Percentiles rank a stretch among this genome's conserved stretches.
Conservation (phyloP, 495 filamentous ascomycete species). For the Pseudevernia furfuracea region DNA sequence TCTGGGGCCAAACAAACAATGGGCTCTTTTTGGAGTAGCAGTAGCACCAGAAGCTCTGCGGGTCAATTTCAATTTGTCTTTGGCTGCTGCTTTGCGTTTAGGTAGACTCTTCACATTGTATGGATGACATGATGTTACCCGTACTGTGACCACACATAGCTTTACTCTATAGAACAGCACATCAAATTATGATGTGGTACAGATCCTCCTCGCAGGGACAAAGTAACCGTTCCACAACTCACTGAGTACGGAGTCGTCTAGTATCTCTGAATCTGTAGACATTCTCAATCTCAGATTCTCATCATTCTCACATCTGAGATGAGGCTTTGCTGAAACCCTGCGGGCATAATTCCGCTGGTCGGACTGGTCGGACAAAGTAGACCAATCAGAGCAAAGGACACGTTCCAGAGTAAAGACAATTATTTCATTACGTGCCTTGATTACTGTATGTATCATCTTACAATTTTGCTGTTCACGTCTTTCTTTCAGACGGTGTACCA, state of each 20-base stretch:
- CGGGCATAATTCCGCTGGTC: too few relatives aligned
- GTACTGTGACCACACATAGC: background rate
- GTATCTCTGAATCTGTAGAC: too few relatives aligned
- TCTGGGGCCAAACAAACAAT: background rate
- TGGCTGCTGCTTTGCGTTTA: background rate
- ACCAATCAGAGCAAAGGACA: slow-evolving; percentile 6
- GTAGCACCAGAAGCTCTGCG: background rate
- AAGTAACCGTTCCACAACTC: too few relatives aligned
- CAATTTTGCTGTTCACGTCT: background rate
- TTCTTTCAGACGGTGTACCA: slow-evolving; percentile 7
- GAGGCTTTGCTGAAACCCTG: background rate
- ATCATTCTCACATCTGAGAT: too few relatives aligned
- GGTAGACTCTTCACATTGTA: background rate
- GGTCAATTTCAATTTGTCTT: background rate
- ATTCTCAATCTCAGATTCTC: too few relatives aligned
- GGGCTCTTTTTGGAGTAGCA: background rate
- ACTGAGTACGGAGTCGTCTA: too few relatives aligned
- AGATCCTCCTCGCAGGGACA: too few relatives aligned
- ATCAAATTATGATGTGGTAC: too few relatives aligned
- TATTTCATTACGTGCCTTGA: too few relatives aligned
- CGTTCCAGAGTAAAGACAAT: background rate
- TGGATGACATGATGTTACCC: background rate
- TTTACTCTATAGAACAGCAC: too few relatives aligned
- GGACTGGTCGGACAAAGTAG: too few relatives aligned
- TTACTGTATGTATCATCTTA: too few relatives aligned